A percentile compares a stretch with the other conserved stretches of the same genome.
These are phyloP conservation scores for Nepenthes mirabilis DNA, from an alignment of 148 eudicot genomes.

Conservation along the genomic window DNA sequence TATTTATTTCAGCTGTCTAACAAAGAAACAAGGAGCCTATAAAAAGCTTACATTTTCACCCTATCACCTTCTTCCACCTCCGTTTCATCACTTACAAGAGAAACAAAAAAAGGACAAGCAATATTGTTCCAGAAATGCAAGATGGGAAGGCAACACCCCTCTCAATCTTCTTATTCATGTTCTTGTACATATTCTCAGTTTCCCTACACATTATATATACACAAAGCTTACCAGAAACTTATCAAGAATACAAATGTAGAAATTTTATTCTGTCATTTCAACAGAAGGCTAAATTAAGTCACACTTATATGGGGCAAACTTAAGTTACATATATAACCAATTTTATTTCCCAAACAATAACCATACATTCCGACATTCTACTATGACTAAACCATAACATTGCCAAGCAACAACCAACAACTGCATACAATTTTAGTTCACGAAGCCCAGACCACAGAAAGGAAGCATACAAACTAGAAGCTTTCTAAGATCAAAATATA, in stretches of 20 bases:
- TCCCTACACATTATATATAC: slow-evolving; percentile 29
- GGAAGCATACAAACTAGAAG: too few species aligned
- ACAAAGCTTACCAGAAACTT: too few species aligned
- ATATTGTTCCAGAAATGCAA: slow-evolving; percentile 77
- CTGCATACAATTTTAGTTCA: not conserved
- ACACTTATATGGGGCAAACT: not conserved
- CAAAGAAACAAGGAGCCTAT: not conserved
- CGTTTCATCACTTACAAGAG: slow-evolving; percentile 70
- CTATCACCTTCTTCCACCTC: slow-evolving; percentile 78
- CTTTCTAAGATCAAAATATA: too few species aligned
- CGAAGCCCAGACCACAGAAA: not conserved
- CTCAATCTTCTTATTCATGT: slow-evolving; percentile 86
- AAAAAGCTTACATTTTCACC: slow-evolving; percentile 58
- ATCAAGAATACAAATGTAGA: not conserved
- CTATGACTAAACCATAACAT: not conserved
- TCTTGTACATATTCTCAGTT: slow-evolving; percentile 72
- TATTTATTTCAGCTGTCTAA: not conserved
- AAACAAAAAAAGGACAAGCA: slow-evolving; percentile 69
- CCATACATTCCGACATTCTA: too few species aligned
- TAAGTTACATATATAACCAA: not conserved
- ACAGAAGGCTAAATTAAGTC: not conserved
- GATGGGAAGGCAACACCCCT: slow-evolving; percentile 93
- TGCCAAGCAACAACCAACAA: not conserved
- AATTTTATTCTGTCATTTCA: not conserved
- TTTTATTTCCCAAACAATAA: too few species aligned